Conservation (phyloP, 2,329 filamentous ascomycete species). For the Aspergillus texensis region DNA sequence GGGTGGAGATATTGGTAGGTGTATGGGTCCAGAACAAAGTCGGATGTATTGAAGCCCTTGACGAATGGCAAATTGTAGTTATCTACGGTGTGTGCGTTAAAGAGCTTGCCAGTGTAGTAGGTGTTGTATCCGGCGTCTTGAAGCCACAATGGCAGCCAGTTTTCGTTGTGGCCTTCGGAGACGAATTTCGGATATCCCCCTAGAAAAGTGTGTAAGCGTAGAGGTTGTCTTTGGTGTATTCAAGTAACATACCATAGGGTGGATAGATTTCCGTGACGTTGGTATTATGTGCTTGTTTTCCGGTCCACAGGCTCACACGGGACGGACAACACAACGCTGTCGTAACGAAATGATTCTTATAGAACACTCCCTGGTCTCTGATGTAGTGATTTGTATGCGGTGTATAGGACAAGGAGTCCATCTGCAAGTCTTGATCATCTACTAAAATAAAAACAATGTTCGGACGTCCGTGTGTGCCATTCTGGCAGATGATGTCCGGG, state of each 20-base stretch:
- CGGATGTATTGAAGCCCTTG: slow-evolving; percentile 34
- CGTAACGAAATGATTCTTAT: slow-evolving; percentile 65
- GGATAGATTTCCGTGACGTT: slow-evolving; percentile 62
- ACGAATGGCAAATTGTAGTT: slow-evolving; percentile 48
- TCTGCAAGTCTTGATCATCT: slow-evolving; percentile 66
- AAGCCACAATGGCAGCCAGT: slow-evolving; percentile 54
- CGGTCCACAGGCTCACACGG: slow-evolving; percentile 64
- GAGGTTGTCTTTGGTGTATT: fast-evolving
- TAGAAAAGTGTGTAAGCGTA: slow-evolving; percentile 2
- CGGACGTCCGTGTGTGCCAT: slow-evolving; percentile 22
- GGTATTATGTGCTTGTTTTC: slow-evolving; percentile 67
- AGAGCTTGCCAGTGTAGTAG: slow-evolving; percentile 57
- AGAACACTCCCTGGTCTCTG: slow-evolving; percentile 58
- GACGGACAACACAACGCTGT: slow-evolving; percentile 68
- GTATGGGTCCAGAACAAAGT: slow-evolving; percentile 43
- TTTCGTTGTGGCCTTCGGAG: slow-evolving; percentile 52
- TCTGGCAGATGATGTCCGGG: not conserved
- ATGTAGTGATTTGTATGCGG: slow-evolving; percentile 58
- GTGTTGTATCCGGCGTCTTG: slow-evolving; percentile 54
- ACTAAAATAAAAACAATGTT: slow-evolving; percentile 69
- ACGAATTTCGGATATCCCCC: slow-evolving; percentile 55
- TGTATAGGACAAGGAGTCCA: slow-evolving; percentile 64
- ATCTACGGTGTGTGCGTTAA: slow-evolving; percentile 50
- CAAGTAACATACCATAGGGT: slow-evolving; percentile 46
- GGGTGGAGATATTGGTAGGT: slow-evolving; percentile 69